Evolutionary conservation across 1,139 yeast genomes (phyloP), one percentile per base, ranked within the genome.

Genomic region (Dujonia santamariae): DNA sequence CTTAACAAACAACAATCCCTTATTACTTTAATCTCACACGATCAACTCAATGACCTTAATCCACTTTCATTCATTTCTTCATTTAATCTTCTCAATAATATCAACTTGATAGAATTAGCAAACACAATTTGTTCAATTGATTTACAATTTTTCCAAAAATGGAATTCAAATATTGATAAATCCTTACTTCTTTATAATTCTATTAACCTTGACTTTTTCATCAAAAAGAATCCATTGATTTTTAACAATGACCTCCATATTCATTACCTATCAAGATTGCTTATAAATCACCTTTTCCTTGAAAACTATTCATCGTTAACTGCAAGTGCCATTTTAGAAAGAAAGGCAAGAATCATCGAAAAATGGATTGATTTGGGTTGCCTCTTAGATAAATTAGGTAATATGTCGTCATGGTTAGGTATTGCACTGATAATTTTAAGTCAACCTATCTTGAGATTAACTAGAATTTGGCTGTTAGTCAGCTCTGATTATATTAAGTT

Each of bases 321-420:
- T 7, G 40, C 47, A 27, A 43, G 51, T 9, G 48, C 54, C 4
- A 43, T 52, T 14, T 46, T 67, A 14, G 71, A 65, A 32, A 60
- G 64, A 32, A 75, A 92, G 39, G 95, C 96, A 0, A 61, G 75
- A 30, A 53, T 88, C 9, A 56, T 90, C 30, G 79, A 80, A 36
- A 84, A 80, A 54, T 92, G 97, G 98, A 85, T 90, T 33, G 80
- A 81, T 43, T 66, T 90, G 31, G 97, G 97, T 4, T 78, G 85
- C 43, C 63, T 72, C 23, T 73, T 90, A 41, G 95, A 87, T 51
- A 78, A 77, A 43, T 65, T 77, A 19, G 98, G 98, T 33, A 95
- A 92, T 53, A 86, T 88, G 92, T 90, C 90, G 1, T 83, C 95
- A 20, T 92, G 97, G 97, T 63, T 87, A 24, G 96, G 96, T 1